Evolutionary conservation across 345 rosid genomes (phyloP).

Genomic region (Dipteronia sinensis): DNA sequence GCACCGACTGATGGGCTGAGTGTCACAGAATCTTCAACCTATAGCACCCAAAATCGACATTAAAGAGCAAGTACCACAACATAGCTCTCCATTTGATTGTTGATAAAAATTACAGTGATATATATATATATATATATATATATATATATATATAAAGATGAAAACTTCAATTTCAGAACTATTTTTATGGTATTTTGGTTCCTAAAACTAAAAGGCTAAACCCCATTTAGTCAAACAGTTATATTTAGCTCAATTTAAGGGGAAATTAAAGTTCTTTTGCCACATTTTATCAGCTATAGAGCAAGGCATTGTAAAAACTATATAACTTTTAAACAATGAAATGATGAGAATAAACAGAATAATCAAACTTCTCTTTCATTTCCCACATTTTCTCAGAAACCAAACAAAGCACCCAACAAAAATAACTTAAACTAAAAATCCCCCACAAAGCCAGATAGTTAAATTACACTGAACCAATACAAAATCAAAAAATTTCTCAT

Average conservation of each 20-base stretch:
- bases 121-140: too few relatives aligned
- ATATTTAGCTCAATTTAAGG: neutral
- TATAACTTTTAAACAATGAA: neutral
- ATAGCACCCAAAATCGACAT: conserved; percentile 22
- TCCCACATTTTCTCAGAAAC: conserved; percentile 12
- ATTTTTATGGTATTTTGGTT: neutral
- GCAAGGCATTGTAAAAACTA: neutral
- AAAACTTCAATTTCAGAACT: neutral
- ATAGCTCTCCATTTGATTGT: neutral
- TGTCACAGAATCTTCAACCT: conserved; percentile 40
- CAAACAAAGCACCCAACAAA: conserved; percentile 9
- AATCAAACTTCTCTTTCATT: neutral
- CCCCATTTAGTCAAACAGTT: neutral
- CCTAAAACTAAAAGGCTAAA: neutral
- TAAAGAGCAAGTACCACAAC: neutral
- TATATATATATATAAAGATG: neutral
- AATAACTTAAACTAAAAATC: too few relatives aligned
- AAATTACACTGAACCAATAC: neutral
- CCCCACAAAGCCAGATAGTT: neutral
- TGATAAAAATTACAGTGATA: neutral
- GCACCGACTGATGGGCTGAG: conserved; percentile 47
- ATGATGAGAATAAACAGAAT: neutral
- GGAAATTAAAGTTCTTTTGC: conserved; percentile 4
- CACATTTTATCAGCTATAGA: neutral
- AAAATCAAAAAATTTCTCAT: neutral